phyloP scores from a whole-genome alignment of 495 filamentous ascomycete genomes.

The Penicillium dipodomyicola region DNA sequence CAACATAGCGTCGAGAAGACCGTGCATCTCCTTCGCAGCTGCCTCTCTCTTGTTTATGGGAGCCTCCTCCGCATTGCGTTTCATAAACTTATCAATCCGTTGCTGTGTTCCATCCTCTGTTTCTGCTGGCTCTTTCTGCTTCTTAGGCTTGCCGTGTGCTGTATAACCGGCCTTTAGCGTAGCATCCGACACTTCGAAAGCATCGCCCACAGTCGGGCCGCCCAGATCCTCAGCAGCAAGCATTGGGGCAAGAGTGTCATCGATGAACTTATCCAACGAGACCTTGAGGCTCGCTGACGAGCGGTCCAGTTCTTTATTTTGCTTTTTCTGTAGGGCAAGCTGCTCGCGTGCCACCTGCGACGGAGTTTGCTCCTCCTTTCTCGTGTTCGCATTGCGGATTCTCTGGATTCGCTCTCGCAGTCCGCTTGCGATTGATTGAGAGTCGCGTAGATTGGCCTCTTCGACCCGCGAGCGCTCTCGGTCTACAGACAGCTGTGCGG shows the following conservation, averaged over 20 bases:
- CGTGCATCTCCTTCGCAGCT: conserved; percentile 64
- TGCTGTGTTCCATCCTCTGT: conserved; percentile 54
- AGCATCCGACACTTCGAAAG: conserved; percentile 59
- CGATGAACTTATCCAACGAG: conserved; percentile 69
- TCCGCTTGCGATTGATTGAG: conserved; percentile 46
- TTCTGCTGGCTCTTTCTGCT: conserved; percentile 46
- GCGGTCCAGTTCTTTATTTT: conserved; percentile 53
- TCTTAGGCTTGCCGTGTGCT: conserved; percentile 66
- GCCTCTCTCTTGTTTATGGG: conserved; percentile 58
- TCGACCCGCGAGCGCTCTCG: conserved; percentile 57
- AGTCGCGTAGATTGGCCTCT: conserved; percentile 59
- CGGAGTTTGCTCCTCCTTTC: conserved; percentile 55
- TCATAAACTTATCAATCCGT: conserved; percentile 74
- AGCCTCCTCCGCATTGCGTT: conserved; percentile 35
- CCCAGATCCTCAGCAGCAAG: conserved; percentile 83
- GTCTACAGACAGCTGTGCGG: conserved; percentile 50
- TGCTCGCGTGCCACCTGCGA: conserved; percentile 60
- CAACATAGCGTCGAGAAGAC: conserved; percentile 61
- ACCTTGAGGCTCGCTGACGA: conserved; percentile 57
- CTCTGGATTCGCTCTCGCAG: conserved; percentile 59
- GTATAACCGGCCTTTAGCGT: conserved; percentile 69
- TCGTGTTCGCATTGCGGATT: conserved; percentile 50
- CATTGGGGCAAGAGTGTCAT: conserved; percentile 71
- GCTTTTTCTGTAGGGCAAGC: conserved; percentile 55
- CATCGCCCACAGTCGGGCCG: conserved; percentile 78